phyloP scores from a whole-genome alignment of 1,284 basidiomycete genomes.

The Moniliophthora roreri region DNA sequence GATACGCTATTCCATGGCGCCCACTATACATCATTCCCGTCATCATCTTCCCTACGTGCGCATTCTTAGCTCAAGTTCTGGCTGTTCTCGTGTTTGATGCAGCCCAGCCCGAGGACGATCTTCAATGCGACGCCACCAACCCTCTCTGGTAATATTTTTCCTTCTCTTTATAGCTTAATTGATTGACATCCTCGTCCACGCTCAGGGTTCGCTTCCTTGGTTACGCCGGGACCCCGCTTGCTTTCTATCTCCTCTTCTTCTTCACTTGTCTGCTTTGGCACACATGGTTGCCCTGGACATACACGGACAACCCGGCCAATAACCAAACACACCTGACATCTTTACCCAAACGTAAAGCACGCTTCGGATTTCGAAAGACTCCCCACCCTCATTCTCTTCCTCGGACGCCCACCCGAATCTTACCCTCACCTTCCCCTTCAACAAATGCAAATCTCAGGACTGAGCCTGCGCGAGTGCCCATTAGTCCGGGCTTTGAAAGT shows the following conservation, averaged over 20 bases:
- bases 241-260: constrained; percentile 52
- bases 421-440: constrained; percentile 21
- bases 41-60: constrained; percentile 45
- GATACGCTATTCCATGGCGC: constrained; percentile 43
- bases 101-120: constrained; percentile 43
- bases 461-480: constrained; percentile 17
- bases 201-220: neutral
- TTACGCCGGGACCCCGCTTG: constrained; percentile 48
- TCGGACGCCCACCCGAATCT: constrained; percentile 17
- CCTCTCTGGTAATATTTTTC: constrained; percentile 46
- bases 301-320: constrained; percentile 14
- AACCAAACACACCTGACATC: constrained; percentile 19
- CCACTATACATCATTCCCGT: constrained; percentile 40
- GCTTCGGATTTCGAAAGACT: constrained; percentile 7
- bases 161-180: too few species aligned
- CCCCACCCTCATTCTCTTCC: constrained; percentile 4
- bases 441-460: neutral
- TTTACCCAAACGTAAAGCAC: constrained; percentile 19
- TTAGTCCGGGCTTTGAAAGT: constrained; percentile 21
- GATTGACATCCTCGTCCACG: too few species aligned
- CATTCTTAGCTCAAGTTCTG: constrained; percentile 41
- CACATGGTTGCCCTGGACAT: constrained; percentile 32
- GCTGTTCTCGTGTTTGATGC: constrained; percentile 44
- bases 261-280: constrained; percentile 46
- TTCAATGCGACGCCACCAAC: constrained; percentile 54